Base-by-base conservation (phyloP, 805 yeast species). In the Starmerella potacharoeniae region DNA sequence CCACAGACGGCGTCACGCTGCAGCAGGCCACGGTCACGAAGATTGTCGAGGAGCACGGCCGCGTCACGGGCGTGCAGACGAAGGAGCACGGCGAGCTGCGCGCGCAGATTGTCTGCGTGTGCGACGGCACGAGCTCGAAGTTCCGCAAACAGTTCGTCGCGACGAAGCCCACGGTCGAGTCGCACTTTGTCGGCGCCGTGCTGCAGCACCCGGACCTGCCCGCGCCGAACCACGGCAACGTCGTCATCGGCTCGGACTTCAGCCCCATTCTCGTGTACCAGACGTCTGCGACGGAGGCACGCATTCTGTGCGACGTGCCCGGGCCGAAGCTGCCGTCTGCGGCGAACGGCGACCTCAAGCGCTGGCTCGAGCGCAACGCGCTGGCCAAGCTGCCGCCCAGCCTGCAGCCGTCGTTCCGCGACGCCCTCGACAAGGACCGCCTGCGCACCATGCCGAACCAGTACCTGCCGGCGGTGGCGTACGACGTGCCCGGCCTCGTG, bases 81-180 rank as follows among this genome's bases (percentile, higher is more conserved):
- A 56, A 50, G 45, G 66, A 67, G 29, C 57, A 58, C 41, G 67
- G 65, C 48, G 60, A 59, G 46, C 81, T 76, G 71, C 69, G 69
- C 22, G 86, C 84, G 4, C 78, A 80, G 54, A 66, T 89, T 55
- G 84, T 91, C 6, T 75, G 89, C 34, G 79, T 85, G 49, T 87
- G 95, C 66, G 98, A 93, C 69, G 98, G 98, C 57, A 90, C 91
- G 55, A 88, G 87, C 66, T 90, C 97, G 55, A 89, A 84, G 69
- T 88, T 91, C 74, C 79, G 98, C 68, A 86, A 81, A 67, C 83
- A 82, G 56, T 75, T 86, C 49, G 73, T 80, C 22, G 69, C 76
- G n/a, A 78, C 80, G 61, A 75, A 77, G 28, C 95, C 97, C 11
- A 63, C 68, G 0, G 78, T 86, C 22, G 85, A 82, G 22, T 87